These are phyloP conservation scores for Chenopodium suecicum DNA, from an alignment of 148 eudicot genomes.

Conservation along the genomic window DNA sequence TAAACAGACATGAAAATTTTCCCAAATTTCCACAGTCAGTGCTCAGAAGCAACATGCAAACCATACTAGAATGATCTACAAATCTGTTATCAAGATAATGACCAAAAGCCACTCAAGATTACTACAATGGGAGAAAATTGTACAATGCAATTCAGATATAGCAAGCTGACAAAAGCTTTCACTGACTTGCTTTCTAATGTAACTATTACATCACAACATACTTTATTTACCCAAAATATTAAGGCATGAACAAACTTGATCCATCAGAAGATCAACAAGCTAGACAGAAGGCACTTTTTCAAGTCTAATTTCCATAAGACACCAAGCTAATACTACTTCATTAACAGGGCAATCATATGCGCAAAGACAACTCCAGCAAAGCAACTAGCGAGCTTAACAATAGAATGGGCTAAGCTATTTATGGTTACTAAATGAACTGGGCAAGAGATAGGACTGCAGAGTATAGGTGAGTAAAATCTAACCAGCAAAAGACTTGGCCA, in stretches of 20 bases:
- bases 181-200: constrained; percentile 13
- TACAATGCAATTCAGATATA: too few relatives aligned
- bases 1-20: too few relatives aligned
- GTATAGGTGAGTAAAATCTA: constrained; percentile 22
- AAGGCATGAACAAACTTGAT: background rate
- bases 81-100: too few relatives aligned
- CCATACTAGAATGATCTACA: too few relatives aligned
- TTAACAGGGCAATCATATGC: background rate
- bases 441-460: background rate
- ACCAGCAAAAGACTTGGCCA: constrained; percentile 91
- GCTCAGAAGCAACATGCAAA: too few relatives aligned
- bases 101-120: too few relatives aligned
- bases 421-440: background rate
- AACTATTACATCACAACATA: too few relatives aligned
- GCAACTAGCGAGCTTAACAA: background rate
- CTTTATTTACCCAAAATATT: too few relatives aligned
- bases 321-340: background rate
- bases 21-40: too few relatives aligned
- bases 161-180: too few relatives aligned
- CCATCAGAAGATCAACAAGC: background rate
- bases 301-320: background rate
- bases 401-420: background rate
- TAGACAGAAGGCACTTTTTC: background rate
- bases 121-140: too few relatives aligned
- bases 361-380: background rate